These are phyloP conservation scores for Borealophlyctis nickersoniae DNA, from an alignment of 192 early-diverging fungal genomes.

Conservation along the genomic window DNA sequence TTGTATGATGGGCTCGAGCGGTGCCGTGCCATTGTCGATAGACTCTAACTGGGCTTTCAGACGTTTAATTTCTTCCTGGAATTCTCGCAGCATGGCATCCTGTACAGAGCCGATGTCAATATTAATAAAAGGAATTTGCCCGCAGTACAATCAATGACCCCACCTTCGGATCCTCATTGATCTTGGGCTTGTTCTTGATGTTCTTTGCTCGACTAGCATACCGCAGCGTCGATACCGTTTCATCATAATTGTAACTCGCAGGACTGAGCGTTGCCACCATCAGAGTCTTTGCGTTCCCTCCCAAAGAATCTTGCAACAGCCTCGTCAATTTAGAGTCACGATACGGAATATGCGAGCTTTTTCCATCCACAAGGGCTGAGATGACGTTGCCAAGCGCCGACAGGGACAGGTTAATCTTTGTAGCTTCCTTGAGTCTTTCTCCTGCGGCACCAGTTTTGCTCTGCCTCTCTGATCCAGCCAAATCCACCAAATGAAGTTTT, in stretches of 20 bases:
- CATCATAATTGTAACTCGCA: slow-evolving; percentile 63
- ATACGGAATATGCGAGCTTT: slow-evolving; percentile 63
- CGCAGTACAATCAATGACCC: no score
- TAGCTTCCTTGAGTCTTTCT: slow-evolving; percentile 60
- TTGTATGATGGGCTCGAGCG: slow-evolving; percentile 38
- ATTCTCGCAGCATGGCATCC: slow-evolving; percentile 64
- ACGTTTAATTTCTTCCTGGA: slow-evolving; percentile 65
- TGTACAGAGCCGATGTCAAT: slow-evolving; percentile 9
- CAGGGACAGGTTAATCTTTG: slow-evolving; percentile 64
- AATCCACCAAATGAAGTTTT: slow-evolving; percentile 63
- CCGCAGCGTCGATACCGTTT: slow-evolving; percentile 59
- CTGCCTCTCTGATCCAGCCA: slow-evolving; percentile 61
- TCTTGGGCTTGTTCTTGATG: slow-evolving; percentile 69
- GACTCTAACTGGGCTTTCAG: slow-evolving; percentile 54
- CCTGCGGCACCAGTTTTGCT: slow-evolving; percentile 62
- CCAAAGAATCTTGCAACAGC: slow-evolving; percentile 62
- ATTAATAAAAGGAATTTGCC: no score
- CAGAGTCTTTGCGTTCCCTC: slow-evolving; percentile 63
- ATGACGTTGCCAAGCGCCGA: slow-evolving; percentile 66
- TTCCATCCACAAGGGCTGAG: slow-evolving; percentile 61
- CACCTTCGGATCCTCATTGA: slow-evolving; percentile 69
- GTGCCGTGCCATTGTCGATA: slow-evolving; percentile 34
- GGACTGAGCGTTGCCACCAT: slow-evolving; percentile 65
- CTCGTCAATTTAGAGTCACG: slow-evolving; percentile 64
- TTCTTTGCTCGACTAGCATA: slow-evolving; percentile 66